A percentile compares a stretch with the other conserved stretches of the same genome.
Conservation (phyloP, 2,329 filamentous ascomycete species). For the Fusarium multiceps region DNA sequence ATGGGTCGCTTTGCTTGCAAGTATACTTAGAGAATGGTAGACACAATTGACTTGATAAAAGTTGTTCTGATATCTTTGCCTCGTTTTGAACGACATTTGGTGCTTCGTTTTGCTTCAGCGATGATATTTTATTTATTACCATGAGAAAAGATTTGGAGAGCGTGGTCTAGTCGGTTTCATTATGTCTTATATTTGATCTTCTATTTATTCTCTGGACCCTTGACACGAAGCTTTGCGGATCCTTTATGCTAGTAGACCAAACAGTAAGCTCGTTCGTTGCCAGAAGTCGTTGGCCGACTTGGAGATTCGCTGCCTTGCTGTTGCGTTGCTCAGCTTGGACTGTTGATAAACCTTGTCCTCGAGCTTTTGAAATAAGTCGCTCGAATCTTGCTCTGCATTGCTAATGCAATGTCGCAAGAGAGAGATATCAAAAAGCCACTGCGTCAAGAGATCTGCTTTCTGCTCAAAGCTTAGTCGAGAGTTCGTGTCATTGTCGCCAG, state of each 20-base stretch:
- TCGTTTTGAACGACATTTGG: not conserved
- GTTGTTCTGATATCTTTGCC: constrained; percentile 2
- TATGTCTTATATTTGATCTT: not conserved
- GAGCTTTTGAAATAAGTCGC: constrained; percentile 56
- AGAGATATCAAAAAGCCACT: constrained; percentile 71
- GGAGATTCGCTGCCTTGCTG: constrained; percentile 63
- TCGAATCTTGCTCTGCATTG: constrained; percentile 34
- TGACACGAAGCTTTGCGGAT: not conserved
- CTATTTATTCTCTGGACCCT: not conserved
- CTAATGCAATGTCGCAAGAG: constrained; percentile 62
- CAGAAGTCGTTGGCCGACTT: constrained; percentile 81
- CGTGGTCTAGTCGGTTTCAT: constrained; percentile 18
- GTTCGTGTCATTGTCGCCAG: not conserved
- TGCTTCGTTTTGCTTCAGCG: not conserved
- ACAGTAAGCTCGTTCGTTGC: constrained; percentile 83
- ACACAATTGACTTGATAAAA: constrained; percentile 57
- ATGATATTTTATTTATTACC: not conserved
- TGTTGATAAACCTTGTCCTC: constrained; percentile 58
- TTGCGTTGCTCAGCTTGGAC: constrained; percentile 61
- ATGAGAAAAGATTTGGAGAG: not conserved
- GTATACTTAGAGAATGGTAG: not conserved
- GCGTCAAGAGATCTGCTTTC: constrained; percentile 62
- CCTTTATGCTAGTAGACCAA: constrained; percentile 73
- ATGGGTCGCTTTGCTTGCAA: not conserved
- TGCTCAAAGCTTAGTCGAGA: constrained; percentile 40